phyloP scores from a whole-genome alignment of 805 yeast genomes.

The Cyberlindnera subsufficiens region DNA sequence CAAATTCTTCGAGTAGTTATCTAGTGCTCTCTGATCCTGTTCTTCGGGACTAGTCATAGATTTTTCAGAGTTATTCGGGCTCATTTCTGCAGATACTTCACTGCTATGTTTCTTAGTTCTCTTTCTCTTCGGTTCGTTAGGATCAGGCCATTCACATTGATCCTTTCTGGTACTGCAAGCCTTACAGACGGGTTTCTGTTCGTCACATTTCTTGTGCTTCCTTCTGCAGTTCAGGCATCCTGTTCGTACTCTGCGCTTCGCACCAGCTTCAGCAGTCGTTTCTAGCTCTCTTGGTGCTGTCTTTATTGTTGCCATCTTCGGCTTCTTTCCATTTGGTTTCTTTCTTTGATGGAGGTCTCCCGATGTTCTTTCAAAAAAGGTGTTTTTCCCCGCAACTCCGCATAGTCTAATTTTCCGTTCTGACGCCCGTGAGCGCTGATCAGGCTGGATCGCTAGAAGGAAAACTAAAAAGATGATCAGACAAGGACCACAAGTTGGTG shows the following conservation, averaged over 20 bases:
- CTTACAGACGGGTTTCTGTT: constrained; percentile 30
- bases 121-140: constrained; percentile 1
- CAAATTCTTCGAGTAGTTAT: constrained; percentile 11
- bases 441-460: too few relatives aligned
- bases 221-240: constrained; percentile 59
- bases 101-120: background rate
- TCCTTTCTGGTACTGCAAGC: constrained; percentile 5
- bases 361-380: too few relatives aligned
- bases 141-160: constrained; percentile 12
- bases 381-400: too few relatives aligned
- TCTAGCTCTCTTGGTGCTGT: too few relatives aligned
- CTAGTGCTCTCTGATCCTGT: constrained; percentile 6
- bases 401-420: too few relatives aligned
- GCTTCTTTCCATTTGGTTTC: too few relatives aligned
- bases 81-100: background rate
- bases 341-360: too few relatives aligned
- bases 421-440: too few relatives aligned
- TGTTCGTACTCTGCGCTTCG: constrained; percentile 35
- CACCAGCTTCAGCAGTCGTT: background rate
- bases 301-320: too few relatives aligned
- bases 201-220: constrained; percentile 63
- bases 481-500: too few relatives aligned
- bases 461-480: too few relatives aligned
- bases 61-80: background rate
- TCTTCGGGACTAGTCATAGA: background rate